A percentile compares a stretch with the other conserved stretches of the same genome.
These are phyloP conservation scores for Eucalyptus coolabah DNA, from an alignment of 345 rosid species.

Conservation along the genomic window DNA sequence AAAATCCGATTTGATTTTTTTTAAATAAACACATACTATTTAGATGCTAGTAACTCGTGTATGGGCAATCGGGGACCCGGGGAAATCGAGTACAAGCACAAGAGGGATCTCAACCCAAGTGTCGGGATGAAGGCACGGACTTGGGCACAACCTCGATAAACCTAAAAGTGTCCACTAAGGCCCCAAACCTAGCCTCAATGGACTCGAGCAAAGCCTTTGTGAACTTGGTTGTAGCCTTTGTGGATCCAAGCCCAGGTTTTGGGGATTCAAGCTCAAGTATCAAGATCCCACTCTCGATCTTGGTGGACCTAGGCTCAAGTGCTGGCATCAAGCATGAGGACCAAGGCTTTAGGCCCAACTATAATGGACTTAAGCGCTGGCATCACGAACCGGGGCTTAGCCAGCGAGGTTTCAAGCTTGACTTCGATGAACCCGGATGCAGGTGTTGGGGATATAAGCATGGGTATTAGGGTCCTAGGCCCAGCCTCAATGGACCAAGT, in stretches of 20 bases:
- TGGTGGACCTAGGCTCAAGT: background rate
- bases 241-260: background rate
- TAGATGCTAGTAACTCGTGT: background rate
- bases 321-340: background rate
- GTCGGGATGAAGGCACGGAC: accelerated
- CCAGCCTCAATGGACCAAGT: background rate
- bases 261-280: background rate
- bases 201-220: background rate
- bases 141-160: background rate
- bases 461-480: background rate
- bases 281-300: background rate
- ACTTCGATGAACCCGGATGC: accelerated
- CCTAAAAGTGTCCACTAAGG: background rate
- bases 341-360: no score
- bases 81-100: background rate
- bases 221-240: background rate
- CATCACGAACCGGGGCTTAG: background rate
- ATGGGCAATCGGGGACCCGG: background rate
- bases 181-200: accelerated
- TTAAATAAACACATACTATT: background rate
- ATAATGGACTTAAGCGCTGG: background rate
- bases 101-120: background rate
- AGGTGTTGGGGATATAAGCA: background rate
- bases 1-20: no score
- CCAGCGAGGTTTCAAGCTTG: background rate